A percentile compares a stretch with the other conserved stretches of the same genome.
phyloP scores from a whole-genome alignment of 208 protist species.

The Leishmania turanica region DNA sequence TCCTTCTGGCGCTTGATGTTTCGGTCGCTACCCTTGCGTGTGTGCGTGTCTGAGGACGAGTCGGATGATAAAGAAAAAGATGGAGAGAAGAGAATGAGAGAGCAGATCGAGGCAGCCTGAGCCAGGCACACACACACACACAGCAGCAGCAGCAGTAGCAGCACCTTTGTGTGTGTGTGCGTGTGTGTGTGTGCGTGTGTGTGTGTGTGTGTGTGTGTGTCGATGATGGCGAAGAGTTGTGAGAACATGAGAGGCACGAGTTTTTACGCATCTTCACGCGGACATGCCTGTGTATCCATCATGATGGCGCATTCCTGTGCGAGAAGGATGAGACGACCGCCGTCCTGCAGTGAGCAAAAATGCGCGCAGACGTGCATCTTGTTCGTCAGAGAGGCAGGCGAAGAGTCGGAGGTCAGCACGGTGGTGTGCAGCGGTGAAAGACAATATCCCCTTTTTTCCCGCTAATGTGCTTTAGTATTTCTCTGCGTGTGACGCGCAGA shows the following conservation, averaged over 20 bases:
- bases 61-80: background rate
- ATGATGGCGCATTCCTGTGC: background rate
- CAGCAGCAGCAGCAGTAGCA: too few species aligned
- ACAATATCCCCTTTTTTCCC: background rate
- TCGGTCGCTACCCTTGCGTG: background rate
- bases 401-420: background rate
- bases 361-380: background rate
- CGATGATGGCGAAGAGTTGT: background rate
- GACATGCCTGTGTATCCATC: background rate
- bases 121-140: constrained; percentile 1
- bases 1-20: background rate
- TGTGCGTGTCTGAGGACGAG: constrained; percentile 13
- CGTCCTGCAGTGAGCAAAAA: background rate
- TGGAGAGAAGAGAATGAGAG: background rate
- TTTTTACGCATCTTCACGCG: background rate
- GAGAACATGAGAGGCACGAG: background rate
- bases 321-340: background rate
- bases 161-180: background rate
- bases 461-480: background rate
- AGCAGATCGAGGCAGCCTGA: background rate
- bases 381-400: background rate
- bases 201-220: constrained; percentile 1
- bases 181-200: background rate
- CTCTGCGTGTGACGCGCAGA: background rate
- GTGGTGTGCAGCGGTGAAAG: background rate